Evolutionary conservation across 352 stramenopile species (phyloP), one percentile per base, ranked within the genome.

Genomic region (Pythium folliculosum): DNA sequence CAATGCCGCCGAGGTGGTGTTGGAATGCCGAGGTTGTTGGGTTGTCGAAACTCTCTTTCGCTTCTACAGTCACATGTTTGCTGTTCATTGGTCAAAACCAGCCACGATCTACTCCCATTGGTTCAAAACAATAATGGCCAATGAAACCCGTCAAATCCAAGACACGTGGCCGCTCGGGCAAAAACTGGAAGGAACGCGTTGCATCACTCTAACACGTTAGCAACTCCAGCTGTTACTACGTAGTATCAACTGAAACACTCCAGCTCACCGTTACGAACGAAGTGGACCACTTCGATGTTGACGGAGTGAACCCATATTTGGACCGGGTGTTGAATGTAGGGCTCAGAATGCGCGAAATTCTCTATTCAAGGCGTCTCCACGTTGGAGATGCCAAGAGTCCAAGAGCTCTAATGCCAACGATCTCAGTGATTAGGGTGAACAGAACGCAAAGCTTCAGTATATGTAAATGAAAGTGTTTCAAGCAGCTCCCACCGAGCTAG

Each of bases 101-200:
- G 12, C 13, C 23, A 32, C 52, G 10, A n/a, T 23, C 0, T 10
- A 7, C 1, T 40, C 6, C 55, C 12, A 69, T 69, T 73, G 67
- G 66, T n/a, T 27, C 12, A 47, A 68, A 72, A 5, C 27, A 32
- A 23, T 73, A 62, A 61, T 56, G 35, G 23, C 67, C 67, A 73
- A 69, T 73, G 19, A 44, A 6, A 23, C n/a, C 3, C 12, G 19
- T n/a, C 1, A n/a, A 45, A 47, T 63, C 19, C 30, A 44, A 68
- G 67, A 30, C 67, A 73, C 67, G 67, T 73, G 67, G 52, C 59
- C 35, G 35, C 35, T 40, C 21, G 12, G 9, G 35, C 37, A 51
- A 67, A 67, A 60, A 53, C n/a, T 67, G 51, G 50, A 61, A 67
- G 38, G 51, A 67, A 61, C 61, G 13, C 14, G 47, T 5, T 16